phyloP scores from a whole-genome alignment of 805 yeast genomes.

The Komagataella pseudopastoris region DNA sequence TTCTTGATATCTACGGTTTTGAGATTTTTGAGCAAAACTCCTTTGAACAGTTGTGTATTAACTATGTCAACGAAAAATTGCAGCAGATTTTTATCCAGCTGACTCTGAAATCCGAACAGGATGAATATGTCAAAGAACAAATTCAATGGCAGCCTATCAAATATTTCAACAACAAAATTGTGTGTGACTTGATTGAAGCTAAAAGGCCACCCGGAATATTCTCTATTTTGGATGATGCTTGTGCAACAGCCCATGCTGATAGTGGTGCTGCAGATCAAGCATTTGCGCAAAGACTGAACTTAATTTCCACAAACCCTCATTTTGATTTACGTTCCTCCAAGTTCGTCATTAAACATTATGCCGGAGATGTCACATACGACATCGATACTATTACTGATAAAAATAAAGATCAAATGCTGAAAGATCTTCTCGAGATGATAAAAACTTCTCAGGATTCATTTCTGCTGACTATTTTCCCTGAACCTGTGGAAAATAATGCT shows the following conservation, averaged over 20 bases:
- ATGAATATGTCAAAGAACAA: slow-evolving; percentile 89
- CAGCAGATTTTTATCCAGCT: slow-evolving; percentile 95
- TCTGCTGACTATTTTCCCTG: slow-evolving; percentile 46
- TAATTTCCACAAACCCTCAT: slow-evolving; percentile 73
- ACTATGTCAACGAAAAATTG: slow-evolving; percentile 88
- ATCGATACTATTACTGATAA: slow-evolving; percentile 87
- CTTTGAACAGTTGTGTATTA: slow-evolving; percentile 90
- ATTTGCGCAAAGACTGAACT: slow-evolving; percentile 79
- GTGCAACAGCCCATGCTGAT: slow-evolving; percentile 98
- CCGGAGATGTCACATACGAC: slow-evolving; percentile 96
- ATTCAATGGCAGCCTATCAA: slow-evolving; percentile 97
- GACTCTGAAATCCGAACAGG: slow-evolving; percentile 94
- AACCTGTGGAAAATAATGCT: slow-evolving; percentile 48
- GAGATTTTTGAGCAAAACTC: slow-evolving; percentile 93
- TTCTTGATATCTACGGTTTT: slow-evolving; percentile 90
- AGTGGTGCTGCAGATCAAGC: slow-evolving; percentile 94
- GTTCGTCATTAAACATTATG: slow-evolving; percentile 89
- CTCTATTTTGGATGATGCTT: slow-evolving; percentile 92
- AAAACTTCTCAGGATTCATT: slow-evolving; percentile 60
- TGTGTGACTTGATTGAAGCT: slow-evolving; percentile 91
- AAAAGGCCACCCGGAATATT: slow-evolving; percentile 92
- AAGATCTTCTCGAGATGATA: slow-evolving; percentile 73
- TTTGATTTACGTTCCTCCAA: slow-evolving; percentile 82
- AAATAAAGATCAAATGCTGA: slow-evolving; percentile 86
- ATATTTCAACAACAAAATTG: slow-evolving; percentile 90